Evolutionary conservation across 2,329 filamentous ascomycete genomes (phyloP), one percentile per base, ranked within the genome.

Genomic region (Penicillium sp.): DNA sequence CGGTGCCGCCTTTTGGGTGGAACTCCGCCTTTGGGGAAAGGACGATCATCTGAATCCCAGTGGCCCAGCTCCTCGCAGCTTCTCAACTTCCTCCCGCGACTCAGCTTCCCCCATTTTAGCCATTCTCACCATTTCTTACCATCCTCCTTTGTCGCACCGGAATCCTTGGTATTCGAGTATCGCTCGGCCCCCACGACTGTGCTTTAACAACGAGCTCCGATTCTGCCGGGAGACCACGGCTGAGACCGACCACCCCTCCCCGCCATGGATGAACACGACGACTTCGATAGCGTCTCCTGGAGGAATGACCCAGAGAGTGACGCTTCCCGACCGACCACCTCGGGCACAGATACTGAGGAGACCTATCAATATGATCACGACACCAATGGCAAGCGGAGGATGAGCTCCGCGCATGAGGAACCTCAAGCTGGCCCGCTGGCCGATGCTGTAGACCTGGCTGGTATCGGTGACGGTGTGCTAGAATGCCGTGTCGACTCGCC

Each of bases 231-330:
- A 63, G 58, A 65, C 57, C 56, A 65, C 63, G 54, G 63, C 51
- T 44, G 58, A 61, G 58, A 61, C 53, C 59, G 17, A 42, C 30
- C 38, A 30, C 42, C 61, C 60, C 63, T 56, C 69, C 68, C 68
- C 66, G 69, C 72, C 62, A 82, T 82, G 80, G 79, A 81, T 66
- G 72, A 80, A 63, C 77, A 83, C 74, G 89, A 91, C 78, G 89
- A 91, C 79, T 95, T 95, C 78, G 91, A 92, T 74, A 91, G 87
- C 75, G 88, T 94, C 65, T 90, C 90, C 61, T 96, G 92, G 92
- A 84, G 86, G 68, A 88, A 87, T 75, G 88, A 89, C 62, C 73
- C 75, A 9, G 84, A 85, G 49, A 81, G 81, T 61, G 79, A 82
- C 62, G 75, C 70, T 8, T 78, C 76, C 9, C 76, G 78, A 44